Evolutionary conservation across 2,329 filamentous ascomycete species (phyloP), one percentile per base, ranked within the genome.

Genomic region (Cordyceps tenuipes): DNA sequence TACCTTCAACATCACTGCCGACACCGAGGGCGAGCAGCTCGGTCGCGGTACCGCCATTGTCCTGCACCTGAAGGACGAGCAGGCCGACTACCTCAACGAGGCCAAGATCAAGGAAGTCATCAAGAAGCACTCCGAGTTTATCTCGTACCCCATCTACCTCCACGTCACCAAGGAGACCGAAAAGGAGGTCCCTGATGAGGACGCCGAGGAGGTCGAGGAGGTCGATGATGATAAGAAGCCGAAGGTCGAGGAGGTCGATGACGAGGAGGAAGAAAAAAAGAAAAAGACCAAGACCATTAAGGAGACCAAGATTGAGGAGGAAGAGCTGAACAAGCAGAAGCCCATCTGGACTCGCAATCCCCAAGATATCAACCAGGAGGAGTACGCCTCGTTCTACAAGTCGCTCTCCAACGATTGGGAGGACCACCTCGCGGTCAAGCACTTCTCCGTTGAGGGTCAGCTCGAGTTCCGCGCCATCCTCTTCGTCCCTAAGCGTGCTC

Each of bases 41-140:
- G 92, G 92, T 75, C 93, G 94, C 71, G 94, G 94, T 76, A 95
- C 91, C 77, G 92, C 96, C 87, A 95, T 99, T 76, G 87, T 97
- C 78, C 91, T 99, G 64, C 90, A 97, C 84, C 84, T 99, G 73
- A 99, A 99, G 90, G 94, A 99, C 70, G 94, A 99, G 86, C 94
- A 99, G 85, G 83, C 82, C 67, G 94, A 97, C 78, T 99, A 96
- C 87, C 84, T 97, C 68, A 95, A 97, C 79, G 94, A 99, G 89
- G 84, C 84, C 84, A 94, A 93, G 85, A 89, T 99, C 84, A 99
- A 99, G 90, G 94, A 99, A 85, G 93, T 99, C 68, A 92, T 99
- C 84, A 97, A 97, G 91, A 99, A 99, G 90, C 94, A 99, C 89
- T 97, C 94, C 75, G 94, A 99, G 83, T 99, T 99, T 86, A 99